Base-by-base conservation (phyloP, 177 flowering plant genomes). In the Vitis hybrid region DNA sequence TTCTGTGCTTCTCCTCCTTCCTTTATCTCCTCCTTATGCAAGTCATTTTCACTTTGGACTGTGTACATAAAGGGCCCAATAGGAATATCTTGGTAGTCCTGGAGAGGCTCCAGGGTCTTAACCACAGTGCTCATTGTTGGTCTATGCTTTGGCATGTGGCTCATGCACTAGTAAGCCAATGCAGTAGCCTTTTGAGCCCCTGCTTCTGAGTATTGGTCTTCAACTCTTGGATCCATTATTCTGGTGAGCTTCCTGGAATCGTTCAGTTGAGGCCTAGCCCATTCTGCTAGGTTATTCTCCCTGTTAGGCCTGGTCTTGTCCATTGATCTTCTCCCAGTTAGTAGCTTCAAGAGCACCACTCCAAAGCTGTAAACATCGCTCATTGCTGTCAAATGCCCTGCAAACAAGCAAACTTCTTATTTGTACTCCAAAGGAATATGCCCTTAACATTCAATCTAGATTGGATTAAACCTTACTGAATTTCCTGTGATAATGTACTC, bases 401-500 rank as follows among this genome's bases (percentile, higher is more conserved):
- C 27, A 69, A 52, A 51, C 60, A 66, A 19, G 2, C 13, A 11
- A 27, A 59, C 1, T 59, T 24, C 27, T 24, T 27, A 12, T 11
- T 12, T 8, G 32, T 21, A 2, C 40, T 8, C 19, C 40, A 59
- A 40, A 35, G 4, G n/a, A 13, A 15, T 35, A 35, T 35, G 7
- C 7, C 46, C 46, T 5, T 35, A 5, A 6, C 5, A 35, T 5
- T 35, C 46, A 35, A 35, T 5, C 7, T 35, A 35, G 46, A 19
- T 30, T 72, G 11, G 3, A 18, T 40, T 32, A 35, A 11, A 16
- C 16, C 10, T 35, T 46, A 6, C 24, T 14, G 51, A 62, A 24
- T 69, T 86, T 80, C 90, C 90, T 0, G 92, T 89, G 92, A 89
- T 89, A 70, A 89, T 62, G 71, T 89, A 89, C 52, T 89, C 94